These are phyloP conservation scores for Pharus latifolius DNA, from an alignment of 176 grass and related monocot genomes.

Conservation along the genomic window DNA sequence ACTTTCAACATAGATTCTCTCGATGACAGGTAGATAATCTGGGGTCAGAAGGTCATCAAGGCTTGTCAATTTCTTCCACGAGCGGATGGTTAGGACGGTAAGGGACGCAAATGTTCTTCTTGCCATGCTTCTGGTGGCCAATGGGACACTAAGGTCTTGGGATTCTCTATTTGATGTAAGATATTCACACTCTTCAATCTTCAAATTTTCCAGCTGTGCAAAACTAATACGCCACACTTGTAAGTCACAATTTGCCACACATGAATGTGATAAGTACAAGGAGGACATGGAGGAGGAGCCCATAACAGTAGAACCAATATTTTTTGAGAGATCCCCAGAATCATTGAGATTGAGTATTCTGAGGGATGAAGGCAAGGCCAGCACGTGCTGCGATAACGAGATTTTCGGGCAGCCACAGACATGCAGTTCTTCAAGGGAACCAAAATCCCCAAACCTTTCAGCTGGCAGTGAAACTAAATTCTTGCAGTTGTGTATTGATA, in stretches of 20 bases:
- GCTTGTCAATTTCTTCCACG: neutral
- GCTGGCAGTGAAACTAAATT: neutral
- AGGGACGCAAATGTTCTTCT: neutral
- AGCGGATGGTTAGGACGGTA: neutral
- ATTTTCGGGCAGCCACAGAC: neutral
- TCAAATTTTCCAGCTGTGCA: neutral
- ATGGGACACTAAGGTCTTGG: neutral
- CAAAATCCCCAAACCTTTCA: neutral
- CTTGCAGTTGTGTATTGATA: too few species aligned
- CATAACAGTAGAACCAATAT: neutral
- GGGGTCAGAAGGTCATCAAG: neutral
- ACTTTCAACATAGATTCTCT: neutral
- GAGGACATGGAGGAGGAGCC: neutral
- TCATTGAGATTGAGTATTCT: neutral
- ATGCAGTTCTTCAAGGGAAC: neutral
- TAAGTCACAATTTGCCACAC: neutral
- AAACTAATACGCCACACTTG: neutral
- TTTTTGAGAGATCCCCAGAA: neutral
- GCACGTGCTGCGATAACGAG: neutral
- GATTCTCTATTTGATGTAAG: neutral
- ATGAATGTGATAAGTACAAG: neutral
- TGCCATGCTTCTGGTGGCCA: neutral
- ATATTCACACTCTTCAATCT: neutral
- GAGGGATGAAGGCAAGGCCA: neutral
- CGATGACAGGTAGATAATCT: neutral